Evolutionary conservation across 2,329 filamentous ascomycete genomes (phyloP), one percentile per base, ranked within the genome.

Genomic region (Eurotiales sp.): DNA sequence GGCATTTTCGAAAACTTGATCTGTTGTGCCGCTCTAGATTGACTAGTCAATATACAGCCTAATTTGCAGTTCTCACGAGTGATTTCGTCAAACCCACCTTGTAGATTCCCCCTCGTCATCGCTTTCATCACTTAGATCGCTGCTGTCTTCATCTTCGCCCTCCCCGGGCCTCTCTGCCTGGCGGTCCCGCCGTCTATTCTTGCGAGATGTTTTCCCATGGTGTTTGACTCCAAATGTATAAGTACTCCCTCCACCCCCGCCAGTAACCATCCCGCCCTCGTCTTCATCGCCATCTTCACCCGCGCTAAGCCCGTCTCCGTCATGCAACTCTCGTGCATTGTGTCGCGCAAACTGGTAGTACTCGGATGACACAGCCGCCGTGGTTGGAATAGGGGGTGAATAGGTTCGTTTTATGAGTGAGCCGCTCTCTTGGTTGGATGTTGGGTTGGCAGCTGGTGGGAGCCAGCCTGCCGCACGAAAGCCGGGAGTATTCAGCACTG

Each of bases 1-100:
- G 93, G 92, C 88, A 96, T 92, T 72, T 97, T 97, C 44, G 87
- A 84, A 70, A 99, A 99, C 64, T 92, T 91, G 67, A 97, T 96
- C 67, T 95, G 89, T 65, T 95, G 89, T 2, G 87, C 86, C 40
- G 88, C 86, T 49, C 87, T 78, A 46, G n/a, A n/a, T 42, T 22
- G 14, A 30, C 5, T 23, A 32, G 53, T 67, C 23, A 67, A 61
- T 46, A 56, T 14, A 40, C 19, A 29, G 10, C 14, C 19, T 25
- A 10, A 21, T 22, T 45, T 19, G 46, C 43, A 39, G 22, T 21
- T 7, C 8, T 12, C 32, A 17, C n/a, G 14, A 22, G 15, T n/a
- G 8, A 23, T 19, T 37, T 19, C 8, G n/a, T 11, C 27, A 22
- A 11, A 61, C 60, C 47, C 49, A 70, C 70, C 66, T 68, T 59